phyloP scores from a whole-genome alignment of 2,329 filamentous ascomycete genomes.

The Chaetomium olivaceum region DNA sequence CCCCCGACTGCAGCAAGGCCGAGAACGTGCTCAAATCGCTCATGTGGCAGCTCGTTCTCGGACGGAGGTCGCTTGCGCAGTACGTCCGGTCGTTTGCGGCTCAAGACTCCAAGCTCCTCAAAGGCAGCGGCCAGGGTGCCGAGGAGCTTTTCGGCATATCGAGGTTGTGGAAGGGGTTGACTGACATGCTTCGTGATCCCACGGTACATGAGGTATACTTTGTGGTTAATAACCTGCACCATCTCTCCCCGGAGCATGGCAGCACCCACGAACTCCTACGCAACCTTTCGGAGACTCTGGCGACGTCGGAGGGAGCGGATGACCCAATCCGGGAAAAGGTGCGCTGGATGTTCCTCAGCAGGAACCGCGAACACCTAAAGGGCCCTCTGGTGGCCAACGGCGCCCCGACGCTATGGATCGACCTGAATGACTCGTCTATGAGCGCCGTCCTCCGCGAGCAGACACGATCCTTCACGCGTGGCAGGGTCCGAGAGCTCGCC shows the following conservation, averaged over 20 bases:
- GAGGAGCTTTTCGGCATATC: not conserved
- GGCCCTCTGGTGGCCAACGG: not conserved
- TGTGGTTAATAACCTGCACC: not conserved
- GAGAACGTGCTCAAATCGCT: slow-evolving; percentile 4
- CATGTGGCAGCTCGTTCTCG: not conserved
- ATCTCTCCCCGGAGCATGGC: not conserved
- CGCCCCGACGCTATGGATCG: not conserved
- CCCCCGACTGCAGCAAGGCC: not conserved
- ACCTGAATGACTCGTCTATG: not conserved
- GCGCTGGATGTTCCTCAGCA: not conserved
- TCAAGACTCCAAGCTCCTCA: not conserved
- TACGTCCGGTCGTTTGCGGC: not conserved
- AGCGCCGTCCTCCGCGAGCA: not conserved
- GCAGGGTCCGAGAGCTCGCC: not conserved
- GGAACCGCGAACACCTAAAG: not conserved
- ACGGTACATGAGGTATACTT: not conserved
- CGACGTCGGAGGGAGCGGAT: not conserved
- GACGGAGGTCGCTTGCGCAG: not conserved
- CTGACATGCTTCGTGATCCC: not conserved
- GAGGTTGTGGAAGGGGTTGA: not conserved
- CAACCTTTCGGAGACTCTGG: not conserved
- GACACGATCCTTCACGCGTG: not conserved
- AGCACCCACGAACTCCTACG: not conserved
- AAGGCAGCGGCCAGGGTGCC: not conserved
- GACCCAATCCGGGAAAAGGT: slow-evolving; percentile 1